Conservation (phyloP, 305 asterid species). For the Rubia tinctorum region DNA sequence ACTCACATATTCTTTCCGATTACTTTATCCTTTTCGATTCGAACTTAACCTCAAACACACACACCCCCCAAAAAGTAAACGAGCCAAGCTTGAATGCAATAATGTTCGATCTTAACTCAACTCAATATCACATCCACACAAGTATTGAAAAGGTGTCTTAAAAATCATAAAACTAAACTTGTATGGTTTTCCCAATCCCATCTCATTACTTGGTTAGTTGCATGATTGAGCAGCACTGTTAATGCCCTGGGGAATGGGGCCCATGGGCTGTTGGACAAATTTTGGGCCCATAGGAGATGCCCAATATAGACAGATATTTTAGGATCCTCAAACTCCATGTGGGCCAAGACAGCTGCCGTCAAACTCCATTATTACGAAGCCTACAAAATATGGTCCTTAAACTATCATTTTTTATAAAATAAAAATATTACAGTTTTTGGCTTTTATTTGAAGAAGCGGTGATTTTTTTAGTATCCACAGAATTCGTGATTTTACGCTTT, state of each 20-base stretch:
- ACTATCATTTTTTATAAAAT: neutral
- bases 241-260: neutral
- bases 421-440: neutral
- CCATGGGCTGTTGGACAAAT: slow-evolving; percentile 1
- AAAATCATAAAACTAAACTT: neutral
- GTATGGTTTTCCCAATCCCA: neutral
- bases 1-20: no score
- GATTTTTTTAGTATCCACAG: neutral
- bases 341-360: slow-evolving; percentile 5
- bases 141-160: no score
- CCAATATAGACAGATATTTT: neutral
- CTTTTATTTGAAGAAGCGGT: neutral
- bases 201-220: neutral
- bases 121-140: no score
- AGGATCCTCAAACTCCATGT: neutral
- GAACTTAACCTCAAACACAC: no score
- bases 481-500: neutral
- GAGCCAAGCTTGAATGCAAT: no score
- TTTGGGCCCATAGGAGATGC: neutral
- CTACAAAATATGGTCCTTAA: neutral
- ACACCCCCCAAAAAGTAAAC: no score
- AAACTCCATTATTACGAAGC: neutral
- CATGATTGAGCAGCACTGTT: slow-evolving; percentile 4
- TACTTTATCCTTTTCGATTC: no score
- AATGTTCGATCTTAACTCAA: no score